Evolutionary conservation across 257 asterid genomes (phyloP).

Genomic region (Datura wrightii): DNA sequence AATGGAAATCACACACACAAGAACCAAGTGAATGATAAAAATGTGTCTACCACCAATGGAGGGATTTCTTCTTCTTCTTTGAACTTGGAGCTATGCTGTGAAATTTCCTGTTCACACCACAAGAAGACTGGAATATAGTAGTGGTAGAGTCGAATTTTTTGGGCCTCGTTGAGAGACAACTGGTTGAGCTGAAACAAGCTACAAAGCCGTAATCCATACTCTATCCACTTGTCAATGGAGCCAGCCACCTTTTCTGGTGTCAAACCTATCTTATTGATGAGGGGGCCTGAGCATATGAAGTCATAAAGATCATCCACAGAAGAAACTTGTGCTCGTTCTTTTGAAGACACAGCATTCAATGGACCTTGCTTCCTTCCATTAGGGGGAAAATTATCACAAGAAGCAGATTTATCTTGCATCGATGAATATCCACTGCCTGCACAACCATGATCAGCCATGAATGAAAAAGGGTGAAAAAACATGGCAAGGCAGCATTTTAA

Average conservation of each 20-base stretch:
- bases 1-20: neutral
- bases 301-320: constrained; percentile 74
- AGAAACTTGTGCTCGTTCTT: constrained; percentile 60
- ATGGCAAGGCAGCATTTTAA: neutral
- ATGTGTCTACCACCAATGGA: constrained; percentile 79
- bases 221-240: constrained; percentile 83
- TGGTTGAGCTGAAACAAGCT: constrained; percentile 82
- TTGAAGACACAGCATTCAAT: constrained; percentile 48
- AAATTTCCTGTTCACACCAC: constrained; percentile 91
- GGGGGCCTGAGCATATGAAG: constrained; percentile 86
- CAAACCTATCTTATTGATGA: constrained; percentile 62
- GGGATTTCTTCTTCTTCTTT: constrained; percentile 75
- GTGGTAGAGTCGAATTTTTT: constrained; percentile 82
- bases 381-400: constrained; percentile 37
- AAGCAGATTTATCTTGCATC: constrained; percentile 55
- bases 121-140: constrained; percentile 92
- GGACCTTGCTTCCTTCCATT: constrained; percentile 51
- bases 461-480: neutral
- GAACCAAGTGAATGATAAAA: constrained; percentile 14
- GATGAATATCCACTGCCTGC: constrained; percentile 67
- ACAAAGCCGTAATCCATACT: constrained; percentile 79
- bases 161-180: constrained; percentile 71
- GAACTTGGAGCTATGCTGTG: constrained; percentile 63
- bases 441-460: constrained; percentile 31
- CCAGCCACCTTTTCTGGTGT: constrained; percentile 80